Evolutionary conservation across 768 basidiomycete species (phyloP).

Genomic region (Amanita subjunquillea): DNA sequence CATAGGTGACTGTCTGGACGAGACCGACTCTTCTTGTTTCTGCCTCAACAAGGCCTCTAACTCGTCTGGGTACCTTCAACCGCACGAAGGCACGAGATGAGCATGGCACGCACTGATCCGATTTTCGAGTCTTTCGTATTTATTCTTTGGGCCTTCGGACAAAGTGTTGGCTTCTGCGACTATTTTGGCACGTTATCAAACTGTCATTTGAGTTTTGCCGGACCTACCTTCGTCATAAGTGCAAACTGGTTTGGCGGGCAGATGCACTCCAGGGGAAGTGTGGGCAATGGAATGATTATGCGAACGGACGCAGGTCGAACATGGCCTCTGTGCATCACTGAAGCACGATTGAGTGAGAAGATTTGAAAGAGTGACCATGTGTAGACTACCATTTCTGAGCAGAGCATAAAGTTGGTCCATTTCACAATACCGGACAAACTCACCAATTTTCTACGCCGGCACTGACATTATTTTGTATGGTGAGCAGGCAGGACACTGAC

Average conservation of each 20-base stretch:
- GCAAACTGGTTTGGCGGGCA: conserved; percentile 54
- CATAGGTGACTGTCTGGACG: not conserved
- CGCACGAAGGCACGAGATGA: not conserved
- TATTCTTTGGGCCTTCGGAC: conserved; percentile 45
- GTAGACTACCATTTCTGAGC: conserved; percentile 47
- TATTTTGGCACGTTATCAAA: conserved; percentile 13
- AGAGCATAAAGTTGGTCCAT: conserved; percentile 3
- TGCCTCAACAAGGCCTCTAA: conserved; percentile 57
- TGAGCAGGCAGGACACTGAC: conserved; percentile 10
- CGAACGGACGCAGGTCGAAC: conserved; percentile 68
- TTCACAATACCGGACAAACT: conserved; percentile 14
- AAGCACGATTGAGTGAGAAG: not conserved
- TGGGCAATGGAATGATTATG: conserved; percentile 61
- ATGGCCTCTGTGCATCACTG: conserved; percentile 70
- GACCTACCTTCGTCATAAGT: conserved; percentile 64
- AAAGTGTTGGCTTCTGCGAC: conserved; percentile 28
- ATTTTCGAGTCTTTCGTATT: conserved; percentile 54
- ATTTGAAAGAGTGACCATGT: not conserved
- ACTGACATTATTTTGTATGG: conserved; percentile 26
- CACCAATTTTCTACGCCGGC: conserved; percentile 66
- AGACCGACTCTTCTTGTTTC: conserved; percentile 18
- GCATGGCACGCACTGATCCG: conserved; percentile 44
- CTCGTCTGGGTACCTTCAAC: conserved; percentile 36
- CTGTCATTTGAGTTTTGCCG: not conserved
- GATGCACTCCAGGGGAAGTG: conserved; percentile 41